Evolutionary conservation across 345 rosid genomes (phyloP), one percentile per base, ranked within the genome.

Genomic region (Triadica sebifera): DNA sequence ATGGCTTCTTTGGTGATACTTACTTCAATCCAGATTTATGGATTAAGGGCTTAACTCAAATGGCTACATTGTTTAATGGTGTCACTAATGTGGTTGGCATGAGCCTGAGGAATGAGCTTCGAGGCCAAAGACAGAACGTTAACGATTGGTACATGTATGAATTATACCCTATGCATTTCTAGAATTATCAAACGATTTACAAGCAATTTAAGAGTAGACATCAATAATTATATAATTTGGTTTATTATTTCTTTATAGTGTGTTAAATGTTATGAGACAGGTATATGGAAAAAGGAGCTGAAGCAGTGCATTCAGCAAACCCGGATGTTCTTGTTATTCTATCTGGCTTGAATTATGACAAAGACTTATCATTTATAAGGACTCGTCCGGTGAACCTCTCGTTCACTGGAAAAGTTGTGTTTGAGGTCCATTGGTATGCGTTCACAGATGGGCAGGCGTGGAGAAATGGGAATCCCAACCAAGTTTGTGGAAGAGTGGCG

Each of bases 81-180:
- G 87, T 84, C 34, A 6, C 87, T 34, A 87, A 92, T 62, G 96
- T 91, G 5, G 79, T 95, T 64, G 99, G 94, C 76, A 90, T 95
- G 94, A 90, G 99, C 86, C 71, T 95, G 75, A 91, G 99, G 77
- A 95, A 95, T 65, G 99, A 95, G 75, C 97, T 93, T 39, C 86
- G 99, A 56, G 99, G 99, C 52, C 82, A 89, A 41, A 88, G 67
- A 39, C 99, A 95, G 78, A 95, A 90, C 39, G 84, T 75, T 12
- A 80, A 85, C 11, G 98, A 91, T 66, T 95, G 98, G 98, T 93
- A 91, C 86, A 91, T 84, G 94, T 91, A 91, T 58, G 72, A 59
- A 37, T 16, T 12, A 25, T 22, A 9, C 13, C 12, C 34, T 11
- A 8, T 22, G 5, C 63, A 24, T 11, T 52, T 52, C 34, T 8